Base-by-base conservation (phyloP, 805 yeast species). In the Nadsonia fulvescens region DNA sequence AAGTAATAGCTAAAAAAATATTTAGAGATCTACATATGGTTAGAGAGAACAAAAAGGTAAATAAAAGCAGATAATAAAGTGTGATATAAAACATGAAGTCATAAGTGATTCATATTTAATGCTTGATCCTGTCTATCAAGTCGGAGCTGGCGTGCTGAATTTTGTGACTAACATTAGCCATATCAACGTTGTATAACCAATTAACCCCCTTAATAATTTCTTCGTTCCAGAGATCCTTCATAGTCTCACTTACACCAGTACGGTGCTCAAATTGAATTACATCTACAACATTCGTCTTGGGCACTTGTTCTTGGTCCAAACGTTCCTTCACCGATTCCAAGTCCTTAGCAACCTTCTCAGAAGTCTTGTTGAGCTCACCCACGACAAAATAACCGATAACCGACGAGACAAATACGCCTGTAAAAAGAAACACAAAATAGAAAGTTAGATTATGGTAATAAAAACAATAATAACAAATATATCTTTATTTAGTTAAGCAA, bases 151-250 rank as follows among this genome's bases (percentile, higher is more conserved):
- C n/a, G n/a, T 15, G 32, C 12, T 32, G 28, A 9, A 36, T 28
- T n/a, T 24, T 25, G 4, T 36, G 24, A 5, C 35, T 25, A 11
- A 24, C 38, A 30, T 52, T 49, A 46, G 62, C 53, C 61, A 67
- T 51, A 43, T 60, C n/a, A n/a, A n/a, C n/a, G n/a, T n/a, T n/a
- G n/a, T n/a, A 74, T 8, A 74, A 37, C 65, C 75, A 71, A 37
- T 68, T 67, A 12, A 70, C 77, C 32, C 63, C 61, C 22, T 53
- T 56, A 31, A 73, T 58, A 28, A 77, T 61, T 43, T 75, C 83
- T 23, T 65, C 69, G 42, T 77, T 72, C 92, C 92, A 77, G 21
- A 76, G 57, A 40, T 77, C 91, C 37, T 70, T 74, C 33, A 64
- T 54, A 0, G 82, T 71, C 46, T 78, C 82, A 6, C 40, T 40